Conservation (phyloP, 2,329 filamentous ascomycete genomes). For the Parastagonospora nodorum region DNA sequence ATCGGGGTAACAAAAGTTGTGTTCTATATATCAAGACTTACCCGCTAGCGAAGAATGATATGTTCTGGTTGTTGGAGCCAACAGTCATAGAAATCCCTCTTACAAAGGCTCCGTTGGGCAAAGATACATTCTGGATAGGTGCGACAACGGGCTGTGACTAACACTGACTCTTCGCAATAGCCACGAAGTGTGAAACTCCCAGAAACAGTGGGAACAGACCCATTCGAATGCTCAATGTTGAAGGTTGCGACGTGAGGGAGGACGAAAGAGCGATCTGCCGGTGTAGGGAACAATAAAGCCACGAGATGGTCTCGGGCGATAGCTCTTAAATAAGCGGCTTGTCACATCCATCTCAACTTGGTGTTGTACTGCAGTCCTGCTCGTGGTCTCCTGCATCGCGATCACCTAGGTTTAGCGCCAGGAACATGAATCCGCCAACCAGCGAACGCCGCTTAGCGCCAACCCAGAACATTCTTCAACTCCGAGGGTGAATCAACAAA, state of each 20-base stretch:
- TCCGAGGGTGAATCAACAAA: too few relatives aligned
- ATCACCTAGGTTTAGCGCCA: neutral
- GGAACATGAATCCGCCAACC: conserved; percentile 6
- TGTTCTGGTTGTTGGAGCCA: too few relatives aligned
- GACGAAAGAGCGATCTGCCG: too few relatives aligned
- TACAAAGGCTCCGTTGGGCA: too few relatives aligned
- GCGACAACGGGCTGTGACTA: conserved; percentile 13
- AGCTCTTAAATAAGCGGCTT: neutral
- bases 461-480: neutral
- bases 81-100: too few relatives aligned
- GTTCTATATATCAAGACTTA: too few relatives aligned
- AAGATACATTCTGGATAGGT: conserved; percentile 14
- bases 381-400: conserved; percentile 2
- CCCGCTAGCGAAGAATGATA: too few relatives aligned
- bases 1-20: too few relatives aligned
- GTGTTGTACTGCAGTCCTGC: conserved; percentile 1
- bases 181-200: neutral
- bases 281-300: too few relatives aligned
- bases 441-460: conserved; percentile 9
- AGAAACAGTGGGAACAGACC: neutral
- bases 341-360: neutral
- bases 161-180: conserved; percentile 6
- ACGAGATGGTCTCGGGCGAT: too few relatives aligned
- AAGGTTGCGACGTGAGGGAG: neutral
- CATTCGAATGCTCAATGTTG: neutral